phyloP scores from a whole-genome alignment of 2,329 filamentous ascomycete species.

The Neophaeococcomyces mojaviensis region DNA sequence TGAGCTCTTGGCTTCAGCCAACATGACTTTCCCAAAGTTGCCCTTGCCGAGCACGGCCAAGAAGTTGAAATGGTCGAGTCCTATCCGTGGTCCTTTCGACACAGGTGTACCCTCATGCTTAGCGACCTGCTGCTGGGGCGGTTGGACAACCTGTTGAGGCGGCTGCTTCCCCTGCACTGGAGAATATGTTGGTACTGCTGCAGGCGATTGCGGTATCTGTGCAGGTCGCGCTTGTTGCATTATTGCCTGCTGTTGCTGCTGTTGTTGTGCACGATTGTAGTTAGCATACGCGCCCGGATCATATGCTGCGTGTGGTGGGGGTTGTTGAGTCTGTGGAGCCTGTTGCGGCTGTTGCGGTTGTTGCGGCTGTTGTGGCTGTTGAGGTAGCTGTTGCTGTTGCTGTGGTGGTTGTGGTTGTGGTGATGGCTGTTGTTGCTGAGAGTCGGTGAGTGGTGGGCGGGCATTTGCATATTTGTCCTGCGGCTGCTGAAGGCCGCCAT shows the following conservation, averaged over 20 bases:
- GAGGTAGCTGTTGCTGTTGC: neutral
- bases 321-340: slow-evolving; percentile 25
- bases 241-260: slow-evolving; percentile 21
- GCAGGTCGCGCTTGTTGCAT: slow-evolving; percentile 20
- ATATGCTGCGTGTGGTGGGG: slow-evolving; percentile 40
- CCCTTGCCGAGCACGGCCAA: slow-evolving; percentile 95
- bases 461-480: slow-evolving; percentile 29
- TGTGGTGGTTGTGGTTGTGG: too few relatives aligned
- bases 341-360: neutral
- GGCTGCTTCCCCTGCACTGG: slow-evolving; percentile 23
- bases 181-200: slow-evolving; percentile 29
- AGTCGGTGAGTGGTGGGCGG: slow-evolving; percentile 24
- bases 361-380: neutral
- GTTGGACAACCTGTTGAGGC: slow-evolving; percentile 21
- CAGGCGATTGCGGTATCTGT: slow-evolving; percentile 19
- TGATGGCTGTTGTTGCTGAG: neutral
- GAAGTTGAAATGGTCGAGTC: slow-evolving; percentile 98
- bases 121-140: slow-evolving; percentile 21
- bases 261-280: slow-evolving; percentile 24
- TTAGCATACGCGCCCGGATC: slow-evolving; percentile 36
- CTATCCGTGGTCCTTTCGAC: slow-evolving; percentile 56
- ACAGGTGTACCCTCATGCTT: slow-evolving; percentile 14
- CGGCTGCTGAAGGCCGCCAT: slow-evolving; percentile 7
- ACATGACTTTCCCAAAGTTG: slow-evolving; percentile 99
- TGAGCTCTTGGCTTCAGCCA: slow-evolving; percentile 89